Base-by-base conservation (phyloP, 2,329 filamentous ascomycete species). In the Whalleya microplaca region DNA sequence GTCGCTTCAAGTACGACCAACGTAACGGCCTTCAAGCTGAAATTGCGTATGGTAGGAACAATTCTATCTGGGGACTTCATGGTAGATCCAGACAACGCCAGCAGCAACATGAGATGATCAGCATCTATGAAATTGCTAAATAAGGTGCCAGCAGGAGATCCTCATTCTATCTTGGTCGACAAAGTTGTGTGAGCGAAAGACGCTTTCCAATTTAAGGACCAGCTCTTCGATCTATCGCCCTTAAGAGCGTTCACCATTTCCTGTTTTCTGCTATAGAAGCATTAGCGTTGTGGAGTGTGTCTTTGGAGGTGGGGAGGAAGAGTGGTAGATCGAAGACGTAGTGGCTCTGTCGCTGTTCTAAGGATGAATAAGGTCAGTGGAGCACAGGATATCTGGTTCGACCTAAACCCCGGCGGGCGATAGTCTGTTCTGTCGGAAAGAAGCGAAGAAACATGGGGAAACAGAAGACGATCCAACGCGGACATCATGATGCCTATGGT, bases 121-220 rank as follows among this genome's bases (percentile, higher is more conserved):
- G 41, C 40, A 57, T 18, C 41, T 42, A 14, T 37, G 21, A 32
- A 40, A 45, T 49, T 55, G 23, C 51, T 57, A 56, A 56, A 53
- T 58, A 53, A 58, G 56, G 52, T 48, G 44, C 48, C 45, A 51
- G 32, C 20, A 1, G 27, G 37, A 41, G 21, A 29, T 49, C 44
- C 29, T 44, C 37, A 19, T 55, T 45, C 53, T 45, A 48, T 53
- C 41, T 46, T 45, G 51, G 41, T 43, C 45, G 29, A 41, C 14
- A 37, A 44, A 37, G n/a, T 21, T 37, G 16, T 45, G 42, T 41
- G 48, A 50, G 49, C 42, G 27, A 50, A 55, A 51, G 29, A 51
- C 54, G 48, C 58, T 52, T 63, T 62, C 55, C 55, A 19, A 10
- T 54, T 62, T 47, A 40, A 51, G 58, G 58, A 51, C 54, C 32